Percentiles rank a stretch among this genome's conserved stretches.
Conservation (phyloP, 169 alveolate genomes). For the Babesia divergens region DNA sequence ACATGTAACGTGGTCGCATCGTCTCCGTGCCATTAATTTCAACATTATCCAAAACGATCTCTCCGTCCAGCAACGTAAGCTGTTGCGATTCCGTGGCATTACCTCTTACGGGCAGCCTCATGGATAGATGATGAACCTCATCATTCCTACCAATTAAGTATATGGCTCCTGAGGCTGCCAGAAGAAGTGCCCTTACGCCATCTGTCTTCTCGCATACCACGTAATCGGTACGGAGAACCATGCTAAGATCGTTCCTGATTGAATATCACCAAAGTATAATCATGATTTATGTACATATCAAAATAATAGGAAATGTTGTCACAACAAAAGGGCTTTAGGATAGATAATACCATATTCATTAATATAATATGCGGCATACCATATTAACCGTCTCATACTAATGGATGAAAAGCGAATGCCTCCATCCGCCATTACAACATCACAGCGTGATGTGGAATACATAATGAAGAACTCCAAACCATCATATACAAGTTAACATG, state of each 20-base stretch:
- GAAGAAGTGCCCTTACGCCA: slow-evolving; percentile 83
- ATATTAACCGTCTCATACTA: too few relatives aligned
- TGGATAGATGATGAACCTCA: slow-evolving; percentile 73
- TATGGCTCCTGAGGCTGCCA: slow-evolving; percentile 81
- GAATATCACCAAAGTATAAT: not conserved
- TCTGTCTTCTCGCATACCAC: slow-evolving; percentile 90
- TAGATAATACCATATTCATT: too few relatives aligned
- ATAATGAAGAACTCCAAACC: too few relatives aligned
- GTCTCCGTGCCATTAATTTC: slow-evolving; percentile 5
- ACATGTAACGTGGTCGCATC: slow-evolving; percentile 65
- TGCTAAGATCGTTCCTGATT: slow-evolving; percentile 51
- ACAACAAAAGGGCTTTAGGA: too few relatives aligned
- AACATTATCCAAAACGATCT: slow-evolving; percentile 76
- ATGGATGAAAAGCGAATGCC: too few relatives aligned
- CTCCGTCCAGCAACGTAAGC: slow-evolving; percentile 86
- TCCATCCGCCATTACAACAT: too few relatives aligned
- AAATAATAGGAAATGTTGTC: too few relatives aligned
- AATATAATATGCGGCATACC: too few relatives aligned
- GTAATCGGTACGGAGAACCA: slow-evolving; percentile 73
- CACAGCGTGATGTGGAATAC: too few relatives aligned
- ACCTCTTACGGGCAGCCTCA: slow-evolving; percentile 78
- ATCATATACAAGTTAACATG: not conserved
- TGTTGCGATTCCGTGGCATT: slow-evolving; percentile 77
- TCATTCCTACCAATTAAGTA: slow-evolving; percentile 84
- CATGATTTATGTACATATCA: too few relatives aligned